Conservation (phyloP, 768 basidiomycete species). For the Cantharellus cinnabarinus region DNA sequence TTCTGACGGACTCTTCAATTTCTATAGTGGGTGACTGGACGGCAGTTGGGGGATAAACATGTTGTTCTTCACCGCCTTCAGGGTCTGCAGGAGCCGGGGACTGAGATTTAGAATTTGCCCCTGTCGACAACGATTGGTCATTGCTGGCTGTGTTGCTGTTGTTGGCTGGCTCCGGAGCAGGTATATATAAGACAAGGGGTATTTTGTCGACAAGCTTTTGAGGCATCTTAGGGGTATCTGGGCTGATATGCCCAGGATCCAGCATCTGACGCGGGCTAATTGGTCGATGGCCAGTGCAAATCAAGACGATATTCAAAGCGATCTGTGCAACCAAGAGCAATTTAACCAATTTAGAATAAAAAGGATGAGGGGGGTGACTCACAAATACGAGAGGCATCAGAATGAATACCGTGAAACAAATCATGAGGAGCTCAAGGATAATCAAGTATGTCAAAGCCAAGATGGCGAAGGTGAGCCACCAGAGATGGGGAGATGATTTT, state of each 20-base stretch:
- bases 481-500: slow-evolving; percentile 52
- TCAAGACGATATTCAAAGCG: slow-evolving; percentile 56
- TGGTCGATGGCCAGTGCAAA: slow-evolving; percentile 64
- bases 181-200: slow-evolving; percentile 66
- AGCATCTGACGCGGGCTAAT: slow-evolving; percentile 13
- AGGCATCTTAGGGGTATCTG: slow-evolving; percentile 57
- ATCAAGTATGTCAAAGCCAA: slow-evolving; percentile 62
- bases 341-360: not conserved
- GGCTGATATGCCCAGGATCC: slow-evolving; percentile 42
- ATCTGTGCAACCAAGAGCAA: slow-evolving; percentile 22
- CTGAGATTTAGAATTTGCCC: slow-evolving; percentile 5
- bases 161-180: slow-evolving; percentile 21
- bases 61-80: not conserved
- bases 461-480: slow-evolving; percentile 74
- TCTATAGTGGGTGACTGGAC: not conserved
- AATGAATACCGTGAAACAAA: slow-evolving; percentile 59
- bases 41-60: not conserved
- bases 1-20: not conserved
- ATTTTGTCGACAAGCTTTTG: slow-evolving; percentile 56
- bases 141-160: slow-evolving; percentile 27
- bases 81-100: not conserved
- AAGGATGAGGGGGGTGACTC: slow-evolving; percentile 15
- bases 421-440: slow-evolving; percentile 46
- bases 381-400: slow-evolving; percentile 64
- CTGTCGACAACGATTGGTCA: slow-evolving; percentile 1